A percentile compares a stretch with the other conserved stretches of the same genome.
phyloP scores from a whole-genome alignment of 805 yeast species.

The Saccharomycodes ludwigii region DNA sequence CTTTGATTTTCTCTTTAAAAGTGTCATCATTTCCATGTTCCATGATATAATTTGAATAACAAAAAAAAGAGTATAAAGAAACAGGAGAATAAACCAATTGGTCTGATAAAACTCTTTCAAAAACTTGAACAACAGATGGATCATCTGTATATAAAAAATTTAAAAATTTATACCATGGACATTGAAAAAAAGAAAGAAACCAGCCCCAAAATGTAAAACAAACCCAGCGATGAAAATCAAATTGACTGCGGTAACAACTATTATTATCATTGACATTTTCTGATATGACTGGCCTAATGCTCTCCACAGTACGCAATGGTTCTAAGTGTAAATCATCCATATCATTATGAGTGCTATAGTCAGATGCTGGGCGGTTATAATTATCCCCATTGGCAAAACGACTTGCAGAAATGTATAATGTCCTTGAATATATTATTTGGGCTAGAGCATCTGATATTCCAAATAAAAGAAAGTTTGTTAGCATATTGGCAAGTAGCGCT shows the following conservation, averaged over 20 bases:
- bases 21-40: conserved; percentile 63
- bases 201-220: conserved; percentile 87
- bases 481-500: conserved; percentile 65
- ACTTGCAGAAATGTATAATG: too few species aligned
- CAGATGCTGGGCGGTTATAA: too few species aligned
- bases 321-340: too few species aligned
- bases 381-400: too few species aligned
- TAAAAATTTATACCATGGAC: conserved; percentile 78
- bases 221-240: conserved; percentile 56
- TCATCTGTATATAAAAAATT: conserved; percentile 68
- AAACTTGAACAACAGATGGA: conserved; percentile 72
- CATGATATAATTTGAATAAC: conserved; percentile 70
- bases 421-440: conserved; percentile 59
- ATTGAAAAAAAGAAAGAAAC: conserved; percentile 68
- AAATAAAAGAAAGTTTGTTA: conserved; percentile 67
- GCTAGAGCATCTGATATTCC: conserved; percentile 91
- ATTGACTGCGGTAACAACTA: too few species aligned
- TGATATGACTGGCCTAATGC: too few species aligned
- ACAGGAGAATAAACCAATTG: conserved; percentile 85
- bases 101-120: conserved; percentile 80
- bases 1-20: conserved; percentile 48
- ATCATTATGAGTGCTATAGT: too few species aligned
- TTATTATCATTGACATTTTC: too few species aligned
- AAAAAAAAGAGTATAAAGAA: conserved; percentile 66
- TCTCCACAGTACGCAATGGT: too few species aligned